A percentile compares a stretch with the other conserved stretches of the same genome.
phyloP scores from a whole-genome alignment of 495 filamentous ascomycete genomes.

The Trichoderma virens region DNA sequence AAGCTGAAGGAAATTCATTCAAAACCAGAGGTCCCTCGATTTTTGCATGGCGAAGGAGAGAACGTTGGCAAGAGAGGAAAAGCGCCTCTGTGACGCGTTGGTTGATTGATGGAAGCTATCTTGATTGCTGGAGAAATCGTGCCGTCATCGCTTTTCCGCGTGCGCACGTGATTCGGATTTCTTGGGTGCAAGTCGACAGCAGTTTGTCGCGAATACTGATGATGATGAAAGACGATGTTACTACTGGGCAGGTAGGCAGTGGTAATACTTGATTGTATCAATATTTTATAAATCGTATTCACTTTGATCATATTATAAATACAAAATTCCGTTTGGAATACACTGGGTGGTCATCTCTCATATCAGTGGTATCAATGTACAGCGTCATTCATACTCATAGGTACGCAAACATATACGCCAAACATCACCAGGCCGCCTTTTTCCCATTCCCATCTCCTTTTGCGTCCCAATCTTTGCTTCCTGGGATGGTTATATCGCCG shows the following conservation, averaged over 20 bases:
- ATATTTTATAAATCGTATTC: too few species aligned
- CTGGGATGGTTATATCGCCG: not conserved
- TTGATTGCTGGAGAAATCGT: not conserved
- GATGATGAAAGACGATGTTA: too few species aligned
- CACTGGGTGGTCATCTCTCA: not conserved
- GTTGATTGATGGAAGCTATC: not conserved
- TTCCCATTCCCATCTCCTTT: constrained; percentile 6
- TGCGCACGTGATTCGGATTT: not conserved
- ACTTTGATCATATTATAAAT: too few species aligned
- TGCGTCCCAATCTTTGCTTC: not conserved
- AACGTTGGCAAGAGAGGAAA: not conserved
- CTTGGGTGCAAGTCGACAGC: not conserved
- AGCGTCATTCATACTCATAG: not conserved
- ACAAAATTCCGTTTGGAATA: not conserved
- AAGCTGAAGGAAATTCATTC: too few species aligned
- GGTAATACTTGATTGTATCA: too few species aligned
- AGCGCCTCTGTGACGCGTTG: not conserved
- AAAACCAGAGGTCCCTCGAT: not conserved
- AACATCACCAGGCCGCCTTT: not conserved
- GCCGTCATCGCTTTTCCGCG: not conserved
- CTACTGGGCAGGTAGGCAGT: too few species aligned
- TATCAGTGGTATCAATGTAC: not conserved
- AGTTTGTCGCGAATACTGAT: too few species aligned
- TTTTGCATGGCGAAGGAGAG: not conserved
- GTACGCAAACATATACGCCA: not conserved